These are phyloP conservation scores for Neurospora sublineolata DNA, from an alignment of 495 filamentous ascomycete genomes.

Conservation along the genomic window DNA sequence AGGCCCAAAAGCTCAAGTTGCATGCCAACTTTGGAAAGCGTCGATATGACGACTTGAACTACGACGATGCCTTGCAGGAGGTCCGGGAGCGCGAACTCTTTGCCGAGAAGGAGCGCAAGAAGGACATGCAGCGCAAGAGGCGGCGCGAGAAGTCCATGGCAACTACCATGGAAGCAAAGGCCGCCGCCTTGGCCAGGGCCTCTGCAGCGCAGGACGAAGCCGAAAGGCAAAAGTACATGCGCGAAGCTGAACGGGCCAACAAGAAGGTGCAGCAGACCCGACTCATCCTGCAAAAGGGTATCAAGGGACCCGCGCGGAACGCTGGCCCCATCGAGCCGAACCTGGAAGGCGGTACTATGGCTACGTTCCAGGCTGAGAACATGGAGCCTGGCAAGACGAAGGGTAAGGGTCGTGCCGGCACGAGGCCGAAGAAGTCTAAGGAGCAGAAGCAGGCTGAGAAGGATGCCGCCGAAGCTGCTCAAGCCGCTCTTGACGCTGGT, in stretches of 20 bases:
- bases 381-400: slow-evolving; percentile 50
- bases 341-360: slow-evolving; percentile 78
- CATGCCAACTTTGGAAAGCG: slow-evolving; percentile 40
- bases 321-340: slow-evolving; percentile 66
- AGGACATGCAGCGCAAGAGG: slow-evolving; percentile 96
- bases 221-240: slow-evolving; percentile 63
- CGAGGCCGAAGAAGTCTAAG: slow-evolving; percentile 75
- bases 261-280: slow-evolving; percentile 81
- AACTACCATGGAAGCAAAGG: slow-evolving; percentile 72
- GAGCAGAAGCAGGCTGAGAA: slow-evolving; percentile 96
- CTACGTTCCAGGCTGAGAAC: slow-evolving; percentile 64
- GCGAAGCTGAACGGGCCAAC: slow-evolving; percentile 72
- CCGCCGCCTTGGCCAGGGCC: slow-evolving; percentile 66
- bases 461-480: slow-evolving; percentile 79
- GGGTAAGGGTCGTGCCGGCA: slow-evolving; percentile 54
- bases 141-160: slow-evolving; percentile 93
- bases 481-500: slow-evolving; percentile 71
- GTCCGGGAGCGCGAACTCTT: slow-evolving; percentile 82
- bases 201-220: slow-evolving; percentile 62
- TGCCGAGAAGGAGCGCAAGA: slow-evolving; percentile 97
- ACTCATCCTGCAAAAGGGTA: slow-evolving; percentile 70
- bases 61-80: slow-evolving; percentile 61
- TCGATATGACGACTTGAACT: slow-evolving; percentile 37
- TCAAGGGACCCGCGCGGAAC: slow-evolving; percentile 69
- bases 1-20: slow-evolving; percentile 27